A percentile compares a stretch with the other conserved stretches of the same genome.
Evolutionary conservation across 73 alveolate species (phyloP).

Genomic region (Paramecium octaurelia): DNA sequence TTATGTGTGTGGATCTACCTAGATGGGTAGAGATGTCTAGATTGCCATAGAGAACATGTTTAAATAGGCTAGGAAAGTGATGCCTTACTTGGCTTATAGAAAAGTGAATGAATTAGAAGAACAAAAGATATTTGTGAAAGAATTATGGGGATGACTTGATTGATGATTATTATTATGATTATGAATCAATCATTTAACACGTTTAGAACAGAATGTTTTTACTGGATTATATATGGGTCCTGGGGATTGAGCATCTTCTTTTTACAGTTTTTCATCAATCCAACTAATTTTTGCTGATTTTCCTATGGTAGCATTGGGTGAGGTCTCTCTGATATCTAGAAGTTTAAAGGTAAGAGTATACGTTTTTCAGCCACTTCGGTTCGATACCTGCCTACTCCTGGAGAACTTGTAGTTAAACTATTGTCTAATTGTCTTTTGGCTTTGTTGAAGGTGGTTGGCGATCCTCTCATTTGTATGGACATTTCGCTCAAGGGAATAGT

Average conservation of each 20-base stretch:
- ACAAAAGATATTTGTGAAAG: conserved; percentile 24
- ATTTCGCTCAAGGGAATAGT: conserved; percentile 30
- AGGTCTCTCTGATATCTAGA: not conserved
- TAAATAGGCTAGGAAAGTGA: conserved; percentile 7
- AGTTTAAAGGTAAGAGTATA: not conserved
- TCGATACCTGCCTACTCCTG: conserved; percentile 42
- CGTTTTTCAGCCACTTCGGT: conserved; percentile 4
- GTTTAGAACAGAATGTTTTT: conserved; percentile 36
- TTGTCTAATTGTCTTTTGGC: conserved; percentile 19
- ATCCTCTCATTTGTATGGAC: not conserved
- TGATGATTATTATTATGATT: not conserved
- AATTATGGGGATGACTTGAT: conserved; percentile 58
- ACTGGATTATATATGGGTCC: conserved; percentile 49
- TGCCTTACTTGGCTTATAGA: conserved; percentile 54
- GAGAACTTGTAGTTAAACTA: conserved; percentile 31
- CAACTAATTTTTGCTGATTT: conserved; percentile 35
- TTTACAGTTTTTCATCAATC: conserved; percentile 25
- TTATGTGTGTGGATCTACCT: conserved; percentile 57
- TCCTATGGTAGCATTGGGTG: conserved; percentile 18
- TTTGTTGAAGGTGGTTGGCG: conserved; percentile 10
- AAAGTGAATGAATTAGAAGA: conserved; percentile 48
- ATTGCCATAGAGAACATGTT: conserved; percentile 41
- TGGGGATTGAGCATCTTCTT: conserved; percentile 35
- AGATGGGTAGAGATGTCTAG: conserved; percentile 48
- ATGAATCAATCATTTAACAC: not conserved